These are phyloP conservation scores for Cyclostephanos tholiformis DNA, from an alignment of 108 stramenopile genomes.

Conservation along the genomic window DNA sequence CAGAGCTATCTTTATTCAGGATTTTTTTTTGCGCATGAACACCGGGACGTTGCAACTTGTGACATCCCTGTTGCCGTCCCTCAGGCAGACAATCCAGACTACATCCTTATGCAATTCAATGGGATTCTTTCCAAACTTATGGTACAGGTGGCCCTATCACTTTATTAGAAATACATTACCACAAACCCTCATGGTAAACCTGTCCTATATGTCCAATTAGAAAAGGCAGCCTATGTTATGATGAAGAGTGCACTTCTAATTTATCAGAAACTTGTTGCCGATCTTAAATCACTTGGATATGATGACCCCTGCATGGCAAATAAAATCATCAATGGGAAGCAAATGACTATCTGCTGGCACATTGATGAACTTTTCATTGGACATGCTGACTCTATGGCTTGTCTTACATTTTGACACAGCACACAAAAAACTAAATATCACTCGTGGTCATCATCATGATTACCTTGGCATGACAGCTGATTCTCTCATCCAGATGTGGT, in stretches of 20 bases:
- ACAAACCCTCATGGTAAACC: slow-evolving; percentile 19
- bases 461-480: slow-evolving; percentile 4
- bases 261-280: slow-evolving; percentile 29
- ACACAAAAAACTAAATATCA: background rate
- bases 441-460: slow-evolving; percentile 43
- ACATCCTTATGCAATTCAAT: slow-evolving; percentile 21
- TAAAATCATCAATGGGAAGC: slow-evolving; percentile 42
- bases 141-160: slow-evolving; percentile 13
- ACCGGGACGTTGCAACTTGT: slow-evolving; percentile 27
- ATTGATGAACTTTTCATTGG: slow-evolving; percentile 40
- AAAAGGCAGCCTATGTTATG: slow-evolving; percentile 50
- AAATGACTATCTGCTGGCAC: slow-evolving; percentile 43
- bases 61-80: slow-evolving; percentile 48
- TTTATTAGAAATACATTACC: slow-evolving; percentile 22
- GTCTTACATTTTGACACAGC: slow-evolving; percentile 5
- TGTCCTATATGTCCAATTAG: slow-evolving; percentile 29
- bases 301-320: slow-evolving; percentile 38
- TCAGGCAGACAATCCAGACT: slow-evolving; percentile 30
- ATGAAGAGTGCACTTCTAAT: slow-evolving; percentile 30
- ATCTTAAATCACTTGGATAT: slow-evolving; percentile 32
- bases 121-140: slow-evolving; percentile 36
- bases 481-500: slow-evolving; percentile 21
- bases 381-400: slow-evolving; percentile 27
- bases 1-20: background rate
- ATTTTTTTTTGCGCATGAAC: slow-evolving; percentile 35